Evolutionary conservation across 1,284 basidiomycete genomes (phyloP), one percentile per base, ranked within the genome.

Genomic region (Sporisorium scitamineum): DNA sequence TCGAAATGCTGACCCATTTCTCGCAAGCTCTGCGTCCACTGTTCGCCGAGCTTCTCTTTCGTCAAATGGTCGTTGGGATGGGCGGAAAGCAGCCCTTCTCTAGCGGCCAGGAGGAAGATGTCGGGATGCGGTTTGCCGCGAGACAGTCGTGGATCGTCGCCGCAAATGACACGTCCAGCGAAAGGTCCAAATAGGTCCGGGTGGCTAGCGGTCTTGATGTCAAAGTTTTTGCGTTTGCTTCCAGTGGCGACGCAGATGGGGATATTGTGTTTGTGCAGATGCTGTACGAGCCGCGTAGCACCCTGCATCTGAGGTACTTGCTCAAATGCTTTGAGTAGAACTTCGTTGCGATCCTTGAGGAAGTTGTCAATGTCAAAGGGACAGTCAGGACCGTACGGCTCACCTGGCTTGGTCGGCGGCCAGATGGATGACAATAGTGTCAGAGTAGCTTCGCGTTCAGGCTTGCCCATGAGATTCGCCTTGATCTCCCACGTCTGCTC

Each of bases 401-500:
- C 63, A 18, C 59, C 79, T 16, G 61, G 61, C 52, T 58, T 68
- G 18, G 58, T 70, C 1, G 80, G 73, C 5, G 84, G 84, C 84
- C 84, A 85, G 32, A 85, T 60, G 0, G 76, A 61, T 10, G 69
- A 72, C 22, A 85, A 71, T 14, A 85, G 69, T 20, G 79, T 84
- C 61, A 58, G 13, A 0, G 80, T 83, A 3, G 85, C 84, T 50
- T 81, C 80, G 7, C 82, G 65, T 52, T 85, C 83, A 2, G 84
- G 85, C 54, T 80, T 81, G 34, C 85, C 85, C 85, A 86, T 86
- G 2, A 86, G 71, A 48, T 73, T 72, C 27, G 80, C 71, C 67
- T 86, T 86, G 81, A 86, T 84, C 45, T 80, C 83, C 84, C 84
- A 86, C 2, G 80, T 82, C 70, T 85, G 81, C 65, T 85, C 75